Base-by-base conservation (phyloP, 2,329 filamentous ascomycete genomes). In the Fusarium drepaniforme region DNA sequence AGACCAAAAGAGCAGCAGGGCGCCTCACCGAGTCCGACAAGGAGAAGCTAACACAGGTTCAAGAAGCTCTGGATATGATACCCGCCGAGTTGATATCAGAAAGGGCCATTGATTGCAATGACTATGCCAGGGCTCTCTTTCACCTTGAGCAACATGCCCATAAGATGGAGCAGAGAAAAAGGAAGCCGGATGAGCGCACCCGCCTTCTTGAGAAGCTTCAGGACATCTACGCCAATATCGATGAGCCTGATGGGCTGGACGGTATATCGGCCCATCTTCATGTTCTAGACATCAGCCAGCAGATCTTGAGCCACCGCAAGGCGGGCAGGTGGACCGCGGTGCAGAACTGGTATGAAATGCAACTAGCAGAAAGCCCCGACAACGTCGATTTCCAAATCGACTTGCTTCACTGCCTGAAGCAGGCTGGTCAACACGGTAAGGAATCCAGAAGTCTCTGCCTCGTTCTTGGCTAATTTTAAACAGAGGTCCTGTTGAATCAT, bases 301-400 rank as follows among this genome's bases (percentile, higher is more conserved):
- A 98, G 81, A 93, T 98, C 37, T 88, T 98, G 66, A 95, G 97
- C 78, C 95, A 99, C 83, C 91, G 94, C 67, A 98, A 98, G 82
- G 94, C 96, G 23, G 97, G 97, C 5, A 89, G 96, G 72, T 99
- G 97, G 96, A 93, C 94, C 18, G 94, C 96, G 62, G 97, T 96
- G 28, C 97, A 98, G 84, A 97, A 94, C 73, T 99, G 97, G 97
- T 98, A 98, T 82, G 96, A 99, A 81, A 92, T 98, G 74, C 93
- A 96, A 73, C 88, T 98, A 38, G 92, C 93, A 4, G 92, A 97
- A 77, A 89, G 93, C 56, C 96, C 96, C 0, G 87, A 92, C 64
- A 93, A 97, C 80, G 81, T 90, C 21, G 93, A 97, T 67, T 88
- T 94, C 15, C 96, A 98, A 81, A 88, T 94, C 67, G 94, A 97